A percentile compares a stretch with the other conserved stretches of the same genome.
These are phyloP conservation scores for Candida easanensis DNA, from an alignment of 805 yeast genomes.

Conservation along the genomic window DNA sequence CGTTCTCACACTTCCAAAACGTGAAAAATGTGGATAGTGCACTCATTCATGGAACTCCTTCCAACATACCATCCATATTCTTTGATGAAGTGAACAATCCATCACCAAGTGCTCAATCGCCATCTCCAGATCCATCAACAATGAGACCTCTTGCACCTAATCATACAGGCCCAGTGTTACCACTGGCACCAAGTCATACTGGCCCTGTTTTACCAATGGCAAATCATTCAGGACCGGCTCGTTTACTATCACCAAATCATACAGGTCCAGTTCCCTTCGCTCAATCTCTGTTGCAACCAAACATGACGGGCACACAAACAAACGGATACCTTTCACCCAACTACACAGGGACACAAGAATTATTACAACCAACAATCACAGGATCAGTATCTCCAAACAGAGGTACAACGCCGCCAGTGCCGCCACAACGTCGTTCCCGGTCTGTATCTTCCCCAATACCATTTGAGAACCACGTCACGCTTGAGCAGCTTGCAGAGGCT, in stretches of 20 bases:
- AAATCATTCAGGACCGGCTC: constrained; percentile 8
- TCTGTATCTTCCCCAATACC: constrained; percentile 25
- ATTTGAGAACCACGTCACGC: constrained; percentile 10
- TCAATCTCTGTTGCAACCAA: constrained; percentile 19
- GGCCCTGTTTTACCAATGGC: constrained; percentile 13
- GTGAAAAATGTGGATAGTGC: constrained; percentile 75
- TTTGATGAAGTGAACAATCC: constrained; percentile 24
- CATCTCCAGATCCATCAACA: constrained; percentile 29
- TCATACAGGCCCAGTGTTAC: constrained; percentile 24
- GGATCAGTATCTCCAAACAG: constrained; percentile 18
- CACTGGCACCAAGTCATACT: constrained; percentile 21
- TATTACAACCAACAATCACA: background rate
- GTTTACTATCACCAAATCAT: background rate
- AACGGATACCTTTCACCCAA: constrained; percentile 17
- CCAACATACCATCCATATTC: constrained; percentile 43
- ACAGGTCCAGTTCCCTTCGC: constrained; percentile 18
- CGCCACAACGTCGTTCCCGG: constrained; percentile 20
- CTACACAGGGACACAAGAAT: background rate
- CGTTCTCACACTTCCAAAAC: constrained; percentile 70
- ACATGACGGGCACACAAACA: constrained; percentile 4
- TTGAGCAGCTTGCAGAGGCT: constrained; percentile 16
- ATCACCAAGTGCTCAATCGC: no score
- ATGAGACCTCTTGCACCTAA: constrained; percentile 25
- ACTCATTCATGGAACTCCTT: constrained; percentile 65
- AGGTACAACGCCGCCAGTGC: constrained; percentile 16